phyloP scores from a whole-genome alignment of 441 rosid species.

The Hypseocharis bilobata region DNA sequence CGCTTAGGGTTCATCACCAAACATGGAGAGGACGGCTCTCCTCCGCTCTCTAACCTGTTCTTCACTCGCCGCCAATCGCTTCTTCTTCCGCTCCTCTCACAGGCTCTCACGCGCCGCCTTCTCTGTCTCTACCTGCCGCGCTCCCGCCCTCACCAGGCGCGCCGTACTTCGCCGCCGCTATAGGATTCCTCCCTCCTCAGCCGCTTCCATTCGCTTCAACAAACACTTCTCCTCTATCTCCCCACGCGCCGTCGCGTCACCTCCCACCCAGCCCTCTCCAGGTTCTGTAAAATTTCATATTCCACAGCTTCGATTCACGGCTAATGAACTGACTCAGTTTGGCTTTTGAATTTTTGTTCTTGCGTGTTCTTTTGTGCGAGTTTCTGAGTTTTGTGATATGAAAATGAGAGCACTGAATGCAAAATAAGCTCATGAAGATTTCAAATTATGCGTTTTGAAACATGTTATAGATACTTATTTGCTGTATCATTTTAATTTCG shows the following conservation, averaged over 20 bases:
- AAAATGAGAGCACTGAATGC: not conserved
- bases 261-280: conserved; percentile 37
- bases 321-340: not conserved
- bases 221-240: conserved; percentile 42
- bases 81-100: conserved; percentile 41
- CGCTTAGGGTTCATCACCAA: not conserved
- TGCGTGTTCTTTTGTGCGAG: not conserved
- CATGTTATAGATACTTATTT: not conserved
- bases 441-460: not conserved
- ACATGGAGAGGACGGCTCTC: conserved; percentile 46
- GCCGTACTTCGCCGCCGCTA: conserved; percentile 28
- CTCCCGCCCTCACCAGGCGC: conserved; percentile 23
- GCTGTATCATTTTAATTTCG: too few species aligned
- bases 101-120: conserved; percentile 30
- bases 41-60: conserved; percentile 49
- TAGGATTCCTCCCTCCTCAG: conserved; percentile 16
- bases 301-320: not conserved
- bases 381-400: not conserved
- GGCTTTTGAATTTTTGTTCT: not conserved
- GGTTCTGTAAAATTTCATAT: conserved; percentile 26
- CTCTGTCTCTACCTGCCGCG: conserved; percentile 25
- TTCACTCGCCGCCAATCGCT: conserved; percentile 35
- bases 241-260: conserved; percentile 49
- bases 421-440: not conserved
- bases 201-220: conserved; percentile 27